Percentiles rank a stretch among this genome's conserved stretches.
Evolutionary conservation across 805 yeast species (phyloP).

Genomic region (Wickerhamiella slavikovae): DNA sequence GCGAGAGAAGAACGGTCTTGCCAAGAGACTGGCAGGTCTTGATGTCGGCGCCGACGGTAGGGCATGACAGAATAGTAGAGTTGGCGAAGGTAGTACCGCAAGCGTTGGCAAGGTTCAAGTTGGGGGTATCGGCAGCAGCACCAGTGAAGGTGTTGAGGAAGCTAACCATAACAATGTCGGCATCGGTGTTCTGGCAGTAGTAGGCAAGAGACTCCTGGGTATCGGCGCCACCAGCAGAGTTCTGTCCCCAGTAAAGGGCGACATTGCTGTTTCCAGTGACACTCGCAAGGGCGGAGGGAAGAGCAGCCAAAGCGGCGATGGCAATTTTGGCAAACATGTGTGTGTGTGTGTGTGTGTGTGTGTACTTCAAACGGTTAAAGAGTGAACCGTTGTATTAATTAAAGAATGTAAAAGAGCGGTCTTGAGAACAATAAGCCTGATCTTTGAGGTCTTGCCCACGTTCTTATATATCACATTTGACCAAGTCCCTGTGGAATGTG

Average conservation of each 20-base stretch:
- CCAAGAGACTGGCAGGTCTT: constrained; percentile 51
- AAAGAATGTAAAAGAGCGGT: background rate
- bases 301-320: background rate
- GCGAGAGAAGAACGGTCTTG: constrained; percentile 49
- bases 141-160: constrained; percentile 42
- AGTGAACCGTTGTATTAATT: background rate
- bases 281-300: background rate
- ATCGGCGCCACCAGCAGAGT: constrained; percentile 51
- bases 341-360: background rate
- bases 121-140: constrained; percentile 16
- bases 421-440: no score
- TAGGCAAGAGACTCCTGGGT: constrained; percentile 24
- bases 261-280: constrained; percentile 13
- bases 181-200: constrained; percentile 47
- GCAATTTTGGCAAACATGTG: background rate
- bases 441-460: no score
- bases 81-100: constrained; percentile 18
- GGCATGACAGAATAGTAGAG: constrained; percentile 24
- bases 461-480: no score
- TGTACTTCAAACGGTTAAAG: background rate
- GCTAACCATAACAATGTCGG: constrained; percentile 46
- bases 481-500: no score
- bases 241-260: constrained; percentile 79
- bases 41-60: constrained; percentile 35
- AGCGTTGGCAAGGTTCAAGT: constrained; percentile 35